Evolutionary conservation across 78 protist genomes (phyloP).

Genomic region (Polysphondylium violaceum): DNA sequence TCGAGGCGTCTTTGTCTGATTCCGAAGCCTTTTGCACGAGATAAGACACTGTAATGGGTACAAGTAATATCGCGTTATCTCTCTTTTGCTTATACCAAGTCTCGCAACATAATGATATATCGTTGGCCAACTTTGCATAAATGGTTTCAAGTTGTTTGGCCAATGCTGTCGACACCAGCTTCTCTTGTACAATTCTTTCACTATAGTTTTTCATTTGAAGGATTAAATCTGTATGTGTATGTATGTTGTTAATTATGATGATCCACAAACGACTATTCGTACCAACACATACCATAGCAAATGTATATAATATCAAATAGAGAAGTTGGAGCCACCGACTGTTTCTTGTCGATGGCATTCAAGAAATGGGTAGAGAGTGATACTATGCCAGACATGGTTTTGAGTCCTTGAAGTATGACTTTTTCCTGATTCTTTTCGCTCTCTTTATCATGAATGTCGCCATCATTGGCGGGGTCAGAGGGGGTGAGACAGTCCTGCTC

Average conservation of each 20-base stretch:
- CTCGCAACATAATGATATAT: slow-evolving; percentile 54
- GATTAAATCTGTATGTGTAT: slow-evolving; percentile 7
- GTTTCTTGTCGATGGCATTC: slow-evolving; percentile 10
- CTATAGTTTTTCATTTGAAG: slow-evolving; percentile 19
- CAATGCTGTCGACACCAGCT: slow-evolving; percentile 11
- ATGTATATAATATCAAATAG: slow-evolving; percentile 23
- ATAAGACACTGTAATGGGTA: slow-evolving; percentile 83
- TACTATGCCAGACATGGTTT: slow-evolving; percentile 14
- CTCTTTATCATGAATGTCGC: not conserved
- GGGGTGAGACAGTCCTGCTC: slow-evolving; percentile 16
- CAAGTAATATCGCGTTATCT: slow-evolving; percentile 21
- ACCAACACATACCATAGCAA: slow-evolving; percentile 44
- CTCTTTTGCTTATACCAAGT: slow-evolving; percentile 57
- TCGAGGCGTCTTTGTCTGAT: slow-evolving; percentile 30
- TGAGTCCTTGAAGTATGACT: slow-evolving; percentile 1
- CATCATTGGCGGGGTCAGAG: not conserved
- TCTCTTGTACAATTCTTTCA: not conserved
- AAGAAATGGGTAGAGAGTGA: slow-evolving; percentile 22
- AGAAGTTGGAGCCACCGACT: not conserved
- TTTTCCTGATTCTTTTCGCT: not conserved
- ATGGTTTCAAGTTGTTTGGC: not conserved
- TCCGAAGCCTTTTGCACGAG: slow-evolving; percentile 43
- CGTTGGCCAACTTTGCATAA: slow-evolving; percentile 48
- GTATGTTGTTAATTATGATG: not conserved
- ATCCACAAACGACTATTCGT: not conserved